Percentiles rank a stretch among this genome's conserved stretches.
Conservation (phyloP, 2,329 filamentous ascomycete genomes). For the Huntiella abstrusa region DNA sequence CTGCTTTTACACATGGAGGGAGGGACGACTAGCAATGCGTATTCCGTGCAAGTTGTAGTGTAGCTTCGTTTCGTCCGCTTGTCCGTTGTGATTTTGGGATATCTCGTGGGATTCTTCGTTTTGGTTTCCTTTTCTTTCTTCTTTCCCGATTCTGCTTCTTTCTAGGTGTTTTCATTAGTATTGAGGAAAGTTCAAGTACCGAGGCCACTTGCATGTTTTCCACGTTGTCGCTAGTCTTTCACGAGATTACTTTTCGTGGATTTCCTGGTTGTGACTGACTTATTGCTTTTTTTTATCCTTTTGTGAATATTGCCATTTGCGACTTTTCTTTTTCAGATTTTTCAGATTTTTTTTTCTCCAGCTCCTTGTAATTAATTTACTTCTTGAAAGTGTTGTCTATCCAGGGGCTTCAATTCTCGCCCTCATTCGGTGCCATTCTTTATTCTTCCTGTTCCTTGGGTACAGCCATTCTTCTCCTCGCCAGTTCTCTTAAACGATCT, state of each 20-base stretch:
- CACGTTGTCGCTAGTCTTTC: neutral
- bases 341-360: neutral
- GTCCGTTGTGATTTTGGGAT: no score
- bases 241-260: neutral
- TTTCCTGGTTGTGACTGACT: neutral
- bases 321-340: neutral
- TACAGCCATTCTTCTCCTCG: no score
- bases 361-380: neutral
- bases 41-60: no score
- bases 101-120: no score
- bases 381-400: neutral
- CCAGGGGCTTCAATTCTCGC: neutral
- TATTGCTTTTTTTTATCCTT: neutral
- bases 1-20: no score
- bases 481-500: no score
- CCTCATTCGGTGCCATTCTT: no score
- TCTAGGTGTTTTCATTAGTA: neutral
- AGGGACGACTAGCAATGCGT: no score
- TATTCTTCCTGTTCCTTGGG: no score
- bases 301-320: neutral
- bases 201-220: neutral
- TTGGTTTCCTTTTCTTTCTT: no score
- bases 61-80: no score
- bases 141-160: neutral
- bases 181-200: neutral